These are phyloP conservation scores for Achlya hypogyna DNA, from an alignment of 352 stramenopile genomes.

Conservation along the genomic window DNA sequence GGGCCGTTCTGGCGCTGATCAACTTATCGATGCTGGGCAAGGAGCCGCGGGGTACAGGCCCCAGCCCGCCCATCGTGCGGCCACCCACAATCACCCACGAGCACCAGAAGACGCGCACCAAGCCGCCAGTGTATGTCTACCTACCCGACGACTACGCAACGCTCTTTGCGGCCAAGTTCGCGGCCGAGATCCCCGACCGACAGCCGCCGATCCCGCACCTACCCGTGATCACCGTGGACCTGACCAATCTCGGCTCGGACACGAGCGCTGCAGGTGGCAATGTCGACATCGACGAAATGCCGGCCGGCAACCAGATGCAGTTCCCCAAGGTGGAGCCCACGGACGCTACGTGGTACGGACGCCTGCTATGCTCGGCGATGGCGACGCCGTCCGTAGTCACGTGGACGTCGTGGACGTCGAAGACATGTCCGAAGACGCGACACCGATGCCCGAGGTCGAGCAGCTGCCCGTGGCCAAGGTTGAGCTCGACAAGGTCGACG, in stretches of 20 bases:
- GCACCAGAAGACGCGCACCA: conserved; percentile 36
- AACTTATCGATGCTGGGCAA: conserved; percentile 34
- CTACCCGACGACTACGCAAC: conserved; percentile 18
- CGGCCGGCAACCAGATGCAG: background rate
- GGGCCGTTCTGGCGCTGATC: conserved; percentile 41
- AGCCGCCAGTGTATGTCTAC: conserved; percentile 27
- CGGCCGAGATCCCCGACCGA: conserved; percentile 40
- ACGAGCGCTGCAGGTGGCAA: background rate
- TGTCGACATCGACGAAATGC: conserved; percentile 5
- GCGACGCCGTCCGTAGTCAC: background rate
- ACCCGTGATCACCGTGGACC: conserved; percentile 32
- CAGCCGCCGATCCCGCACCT: conserved; percentile 44
- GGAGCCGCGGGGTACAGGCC: background rate
- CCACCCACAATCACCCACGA: conserved; percentile 37
- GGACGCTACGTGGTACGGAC: background rate
- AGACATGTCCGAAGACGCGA: no score
- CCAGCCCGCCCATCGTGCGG: conserved; percentile 21
- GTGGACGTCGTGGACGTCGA: background rate
- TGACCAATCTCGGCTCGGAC: background rate
- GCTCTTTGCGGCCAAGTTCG: conserved; percentile 36
- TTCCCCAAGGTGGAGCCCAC: conserved; percentile 10
- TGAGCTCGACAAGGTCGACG: background rate
- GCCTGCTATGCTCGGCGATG: no score
- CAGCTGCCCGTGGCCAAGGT: background rate
- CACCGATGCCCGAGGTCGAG: background rate